phyloP scores from a whole-genome alignment of 768 basidiomycete genomes.

The Psilocybe cyanescens region DNA sequence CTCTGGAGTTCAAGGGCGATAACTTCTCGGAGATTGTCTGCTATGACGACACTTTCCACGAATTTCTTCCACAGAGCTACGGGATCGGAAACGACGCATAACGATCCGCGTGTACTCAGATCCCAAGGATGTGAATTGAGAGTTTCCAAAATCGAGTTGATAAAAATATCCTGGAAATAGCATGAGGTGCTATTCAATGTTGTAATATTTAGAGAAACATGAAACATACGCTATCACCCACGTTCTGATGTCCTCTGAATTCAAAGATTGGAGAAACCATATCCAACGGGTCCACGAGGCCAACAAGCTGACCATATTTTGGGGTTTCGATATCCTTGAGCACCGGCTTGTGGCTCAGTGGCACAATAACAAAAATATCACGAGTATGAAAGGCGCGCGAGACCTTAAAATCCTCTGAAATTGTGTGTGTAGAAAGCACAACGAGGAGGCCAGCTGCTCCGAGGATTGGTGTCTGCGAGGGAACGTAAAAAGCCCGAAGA shows the following conservation, averaged over 20 bases:
- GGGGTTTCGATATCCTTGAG: constrained; percentile 32
- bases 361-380: constrained; percentile 53
- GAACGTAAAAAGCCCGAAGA: constrained; percentile 51
- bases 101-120: constrained; percentile 22
- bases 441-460: constrained; percentile 43
- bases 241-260: constrained; percentile 2
- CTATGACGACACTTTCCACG: constrained; percentile 38
- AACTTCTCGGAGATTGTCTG: constrained; percentile 35
- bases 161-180: constrained; percentile 12
- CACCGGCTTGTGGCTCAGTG: constrained; percentile 49
- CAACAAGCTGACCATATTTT: constrained; percentile 44
- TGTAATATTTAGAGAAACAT: neutral
- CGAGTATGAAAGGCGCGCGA: constrained; percentile 30
- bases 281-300: constrained; percentile 60
- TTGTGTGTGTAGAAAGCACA: constrained; percentile 36
- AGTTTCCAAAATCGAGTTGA: constrained; percentile 20
- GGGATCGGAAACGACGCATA: constrained; percentile 34
- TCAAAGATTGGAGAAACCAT: constrained; percentile 52
- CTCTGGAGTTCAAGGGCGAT: constrained; percentile 53
- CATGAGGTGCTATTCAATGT: neutral
- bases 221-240: constrained; percentile 30
- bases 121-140: constrained; percentile 19
- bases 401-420: constrained; percentile 27
- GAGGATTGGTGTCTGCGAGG: constrained; percentile 37
- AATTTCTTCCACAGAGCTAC: constrained; percentile 47